Base-by-base conservation (phyloP, 192 early-diverging fungal genomes). In the Phycomyces blakesleeanus region DNA sequence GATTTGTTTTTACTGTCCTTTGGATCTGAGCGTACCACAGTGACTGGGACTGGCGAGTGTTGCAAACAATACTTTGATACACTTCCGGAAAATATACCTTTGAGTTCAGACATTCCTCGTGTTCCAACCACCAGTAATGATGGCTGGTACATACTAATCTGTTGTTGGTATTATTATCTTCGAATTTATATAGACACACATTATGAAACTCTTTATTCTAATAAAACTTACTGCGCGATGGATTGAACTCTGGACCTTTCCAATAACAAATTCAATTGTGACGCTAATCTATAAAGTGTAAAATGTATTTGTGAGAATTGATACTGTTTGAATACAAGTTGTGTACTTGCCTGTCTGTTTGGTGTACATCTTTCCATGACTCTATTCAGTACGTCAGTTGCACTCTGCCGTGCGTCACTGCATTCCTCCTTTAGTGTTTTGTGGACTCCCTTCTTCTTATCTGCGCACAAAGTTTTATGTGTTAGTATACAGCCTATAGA, bases 61-160 rank as follows among this genome's bases (percentile, higher is more conserved):
- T 89, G 79, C 42, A 87, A 42, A 42, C 83, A 83, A 26, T 87
- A 87, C 27, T 80, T 80, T 2, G 87, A 85, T 5, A 87, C 75
- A 61, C 81, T 83, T 37, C 84, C 84, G 57, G 87, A 70, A 22
- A 89, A 66, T 58, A 83, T 88, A 39, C 87, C 80, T 74, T 86
- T 86, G 44, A 87, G 65, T 8, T 77, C 68, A 40, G 79, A 83
- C 11, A 84, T 76, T 15, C 87, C 87, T 58, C 82, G 76, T 6
- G 84, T 86, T 51, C 87, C 87, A 52, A 89, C 85, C 53, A 89
- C 77, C 18, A 89, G 61, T 75, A 85, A 78, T 2, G 79, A 73
- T 27, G 86, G 86, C 56, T 88, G 74, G 49, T 81, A 81, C 76
- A 81, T 74, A 18, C 63, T 52, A 39, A 81, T 78, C 79, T 81